Conservation (phyloP, 192 early-diverging fungal genomes). For the Pilobolus umbonatus region DNA sequence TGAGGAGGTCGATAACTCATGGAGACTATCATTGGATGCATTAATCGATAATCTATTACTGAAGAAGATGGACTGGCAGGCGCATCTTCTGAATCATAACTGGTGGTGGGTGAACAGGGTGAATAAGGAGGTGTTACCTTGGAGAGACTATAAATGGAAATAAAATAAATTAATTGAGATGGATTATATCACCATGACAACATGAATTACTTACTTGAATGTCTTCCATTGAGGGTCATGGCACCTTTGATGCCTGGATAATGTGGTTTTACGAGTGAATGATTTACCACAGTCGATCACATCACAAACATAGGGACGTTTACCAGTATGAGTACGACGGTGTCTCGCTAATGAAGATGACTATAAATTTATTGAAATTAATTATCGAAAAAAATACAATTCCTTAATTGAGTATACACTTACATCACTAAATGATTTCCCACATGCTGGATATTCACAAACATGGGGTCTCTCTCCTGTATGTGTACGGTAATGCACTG, state of each 20-base stretch:
- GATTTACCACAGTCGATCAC: conserved; percentile 66
- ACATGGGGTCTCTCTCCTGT: conserved; percentile 64
- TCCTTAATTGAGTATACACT: conserved; percentile 12
- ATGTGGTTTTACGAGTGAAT: conserved; percentile 64
- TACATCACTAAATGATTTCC: conserved; percentile 67
- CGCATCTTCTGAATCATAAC: conserved; percentile 35
- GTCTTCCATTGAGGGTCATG: conserved; percentile 48
- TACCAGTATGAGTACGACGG: conserved; percentile 72
- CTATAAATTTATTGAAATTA: conserved; percentile 24
- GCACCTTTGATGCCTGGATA: conserved; percentile 57
- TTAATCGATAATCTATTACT: conserved; percentile 13
- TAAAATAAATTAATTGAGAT: conserved; percentile 4
- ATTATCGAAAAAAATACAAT: no score
- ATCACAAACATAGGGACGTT: conserved; percentile 69
- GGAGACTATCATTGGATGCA: conserved; percentile 26
- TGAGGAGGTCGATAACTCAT: conserved; percentile 29
- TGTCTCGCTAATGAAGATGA: conserved; percentile 76
- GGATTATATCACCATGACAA: not conserved
- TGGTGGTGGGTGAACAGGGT: conserved; percentile 24
- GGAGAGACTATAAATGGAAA: not conserved
- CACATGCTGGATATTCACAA: conserved; percentile 56
- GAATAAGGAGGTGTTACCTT: conserved; percentile 11
- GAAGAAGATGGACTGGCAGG: conserved; percentile 23
- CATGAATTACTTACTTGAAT: conserved; percentile 29
- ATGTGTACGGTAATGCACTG: conserved; percentile 57